Conservation (phyloP, 2,329 filamentous ascomycete genomes). For the Penicillium occitanis region DNA sequence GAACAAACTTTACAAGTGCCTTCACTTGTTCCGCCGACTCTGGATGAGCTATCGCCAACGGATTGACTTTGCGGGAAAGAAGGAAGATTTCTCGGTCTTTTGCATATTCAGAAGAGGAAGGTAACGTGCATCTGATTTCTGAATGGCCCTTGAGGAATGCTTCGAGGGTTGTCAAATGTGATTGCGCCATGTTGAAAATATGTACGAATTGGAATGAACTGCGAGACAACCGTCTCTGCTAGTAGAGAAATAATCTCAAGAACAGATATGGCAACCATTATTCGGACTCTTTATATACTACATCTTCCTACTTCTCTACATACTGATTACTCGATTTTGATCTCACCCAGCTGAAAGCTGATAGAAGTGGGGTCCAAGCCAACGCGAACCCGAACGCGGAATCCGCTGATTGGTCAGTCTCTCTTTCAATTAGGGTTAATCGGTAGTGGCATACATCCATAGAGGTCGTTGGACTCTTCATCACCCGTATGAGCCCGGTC, state of each 20-base stretch:
- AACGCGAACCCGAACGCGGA: conserved; percentile 16
- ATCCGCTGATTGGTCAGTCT: conserved; percentile 4
- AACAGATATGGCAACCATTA: not conserved
- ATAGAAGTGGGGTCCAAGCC: not conserved
- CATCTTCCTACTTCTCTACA: not conserved
- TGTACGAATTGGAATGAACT: not conserved
- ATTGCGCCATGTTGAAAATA: conserved; percentile 8
- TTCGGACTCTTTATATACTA: not conserved
- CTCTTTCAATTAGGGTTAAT: not conserved
- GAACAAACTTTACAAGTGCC: conserved; percentile 24
- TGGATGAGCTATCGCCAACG: conserved; percentile 30
- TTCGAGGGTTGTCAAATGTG: not conserved
- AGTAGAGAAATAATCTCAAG: not conserved
- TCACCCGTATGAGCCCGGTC: not conserved
- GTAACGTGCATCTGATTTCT: conserved; percentile 15
- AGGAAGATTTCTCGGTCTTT: conserved; percentile 7
- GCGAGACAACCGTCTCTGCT: not conserved
- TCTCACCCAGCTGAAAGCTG: not conserved
- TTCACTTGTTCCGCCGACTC: conserved; percentile 30
- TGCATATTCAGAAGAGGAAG: conserved; percentile 15
- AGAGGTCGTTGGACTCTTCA: not conserved
- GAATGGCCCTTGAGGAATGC: conserved; percentile 10
- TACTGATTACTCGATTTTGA: not conserved
- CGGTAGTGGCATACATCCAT: not conserved
- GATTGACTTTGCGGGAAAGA: conserved; percentile 10